phyloP scores from a whole-genome alignment of 495 filamentous ascomycete genomes.

The Daldinia concentrica region DNA sequence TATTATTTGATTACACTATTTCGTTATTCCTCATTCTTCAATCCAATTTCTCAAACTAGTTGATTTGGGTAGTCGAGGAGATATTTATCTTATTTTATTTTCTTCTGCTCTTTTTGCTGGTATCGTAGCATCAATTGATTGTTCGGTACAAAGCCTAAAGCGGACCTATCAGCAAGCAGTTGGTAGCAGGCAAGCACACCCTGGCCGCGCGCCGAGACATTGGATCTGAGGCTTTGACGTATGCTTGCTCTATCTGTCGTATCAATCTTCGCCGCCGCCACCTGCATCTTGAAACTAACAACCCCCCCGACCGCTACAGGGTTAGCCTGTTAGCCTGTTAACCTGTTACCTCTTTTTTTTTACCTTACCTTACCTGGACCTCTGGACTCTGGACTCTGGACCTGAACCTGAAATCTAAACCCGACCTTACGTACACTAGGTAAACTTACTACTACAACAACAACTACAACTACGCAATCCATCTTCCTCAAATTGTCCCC shows the following conservation, averaged over 20 bases:
- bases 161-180: constrained; percentile 20
- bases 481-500: neutral
- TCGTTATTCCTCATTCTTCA: neutral
- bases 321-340: neutral
- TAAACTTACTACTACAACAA: neutral
- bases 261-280: constrained; percentile 41
- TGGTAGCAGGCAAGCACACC: constrained; percentile 22
- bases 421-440: neutral
- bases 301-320: constrained; percentile 3
- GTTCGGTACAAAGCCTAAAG: constrained; percentile 18
- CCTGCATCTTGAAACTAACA: constrained; percentile 32
- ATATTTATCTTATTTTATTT: neutral
- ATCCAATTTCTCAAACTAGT: neutral
- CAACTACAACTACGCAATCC: neutral
- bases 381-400: neutral
- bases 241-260: constrained; percentile 23
- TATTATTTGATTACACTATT: neutral
- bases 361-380: neutral
- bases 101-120: neutral
- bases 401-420: neutral
- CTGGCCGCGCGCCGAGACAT: constrained; percentile 30
- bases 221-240: constrained; percentile 37
- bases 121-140: neutral
- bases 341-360: neutral
- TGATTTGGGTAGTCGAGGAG: neutral